A percentile compares a stretch with the other conserved stretches of the same genome.
These are phyloP conservation scores for Akanthomyces uredinophilus DNA, from an alignment of 2,329 filamentous ascomycete species.

Conservation along the genomic window DNA sequence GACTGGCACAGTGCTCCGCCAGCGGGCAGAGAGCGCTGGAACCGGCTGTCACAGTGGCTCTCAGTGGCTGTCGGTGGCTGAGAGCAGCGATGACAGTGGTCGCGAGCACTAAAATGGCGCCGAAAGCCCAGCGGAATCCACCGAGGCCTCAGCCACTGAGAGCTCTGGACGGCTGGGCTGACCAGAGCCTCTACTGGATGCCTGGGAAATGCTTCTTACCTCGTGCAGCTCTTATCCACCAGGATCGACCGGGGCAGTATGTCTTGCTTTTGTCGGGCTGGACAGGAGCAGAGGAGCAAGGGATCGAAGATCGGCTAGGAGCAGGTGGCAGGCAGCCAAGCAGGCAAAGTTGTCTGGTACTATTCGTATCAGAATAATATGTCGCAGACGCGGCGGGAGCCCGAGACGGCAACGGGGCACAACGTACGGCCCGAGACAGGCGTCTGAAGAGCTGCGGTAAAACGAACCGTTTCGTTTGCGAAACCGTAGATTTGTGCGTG, in stretches of 20 bases:
- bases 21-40: not conserved
- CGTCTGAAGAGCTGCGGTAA: too few species aligned
- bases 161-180: not conserved
- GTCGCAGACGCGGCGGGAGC: not conserved
- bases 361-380: constrained; percentile 6
- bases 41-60: not conserved
- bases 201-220: not conserved
- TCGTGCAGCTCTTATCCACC: constrained; percentile 21
- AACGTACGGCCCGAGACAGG: not conserved
- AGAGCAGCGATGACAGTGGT: not conserved
- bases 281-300: not conserved
- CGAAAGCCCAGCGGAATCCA: not conserved
- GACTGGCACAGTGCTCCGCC: not conserved
- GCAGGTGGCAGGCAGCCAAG: not conserved
- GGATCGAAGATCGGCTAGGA: constrained; percentile 8
- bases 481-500: too few species aligned
- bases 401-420: not conserved
- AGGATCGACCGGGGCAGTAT: constrained; percentile 23
- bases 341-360: not conserved
- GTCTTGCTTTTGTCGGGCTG: constrained; percentile 12
- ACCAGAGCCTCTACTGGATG: not conserved
- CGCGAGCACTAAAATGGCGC: not conserved
- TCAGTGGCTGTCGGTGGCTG: not conserved
- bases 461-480: too few species aligned
- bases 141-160: constrained; percentile 2